Evolutionary conservation across 1,284 basidiomycete species (phyloP).

Genomic region (Malassezia obtusa): DNA sequence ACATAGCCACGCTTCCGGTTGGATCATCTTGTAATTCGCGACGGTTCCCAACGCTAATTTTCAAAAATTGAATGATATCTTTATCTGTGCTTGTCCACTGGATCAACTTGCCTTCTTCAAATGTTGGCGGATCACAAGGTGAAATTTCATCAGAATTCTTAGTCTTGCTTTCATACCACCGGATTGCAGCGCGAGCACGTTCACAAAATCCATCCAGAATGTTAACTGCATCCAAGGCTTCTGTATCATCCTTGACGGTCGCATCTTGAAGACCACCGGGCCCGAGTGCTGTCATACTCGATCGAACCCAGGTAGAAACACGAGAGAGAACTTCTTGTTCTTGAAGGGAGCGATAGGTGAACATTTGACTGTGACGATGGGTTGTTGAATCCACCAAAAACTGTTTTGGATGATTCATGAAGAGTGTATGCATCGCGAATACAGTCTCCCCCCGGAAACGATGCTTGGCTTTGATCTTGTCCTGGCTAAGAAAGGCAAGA

Average conservation of each 20-base stretch:
- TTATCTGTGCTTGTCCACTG: constrained; percentile 58
- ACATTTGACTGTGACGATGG: constrained; percentile 58
- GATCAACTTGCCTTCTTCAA: constrained; percentile 38
- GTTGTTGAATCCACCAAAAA: constrained; percentile 59
- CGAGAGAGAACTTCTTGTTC: constrained; percentile 57
- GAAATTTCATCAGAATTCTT: constrained; percentile 18
- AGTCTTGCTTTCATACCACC: constrained; percentile 9
- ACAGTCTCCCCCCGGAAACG: constrained; percentile 31
- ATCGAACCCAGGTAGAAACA: constrained; percentile 55
- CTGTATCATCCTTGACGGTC: not conserved
- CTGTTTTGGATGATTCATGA: constrained; percentile 59
- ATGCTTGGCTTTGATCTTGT: not conserved
- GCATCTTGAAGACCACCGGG: not conserved
- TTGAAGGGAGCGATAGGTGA: constrained; percentile 61
- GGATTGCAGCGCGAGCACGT: constrained; percentile 29
- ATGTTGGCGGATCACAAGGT: constrained; percentile 26
- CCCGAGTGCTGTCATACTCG: not conserved
- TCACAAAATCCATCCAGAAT: constrained; percentile 42
- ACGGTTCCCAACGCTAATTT: constrained; percentile 56
- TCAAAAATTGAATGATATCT: constrained; percentile 60
- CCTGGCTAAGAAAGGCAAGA: not conserved
- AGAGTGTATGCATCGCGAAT: constrained; percentile 63
- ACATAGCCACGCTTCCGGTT: constrained; percentile 54
- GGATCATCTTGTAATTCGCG: constrained; percentile 61
- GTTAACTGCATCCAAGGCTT: not conserved